Evolutionary conservation across 78 protist genomes (phyloP).

Genomic region (Speleostelium caveatum): DNA sequence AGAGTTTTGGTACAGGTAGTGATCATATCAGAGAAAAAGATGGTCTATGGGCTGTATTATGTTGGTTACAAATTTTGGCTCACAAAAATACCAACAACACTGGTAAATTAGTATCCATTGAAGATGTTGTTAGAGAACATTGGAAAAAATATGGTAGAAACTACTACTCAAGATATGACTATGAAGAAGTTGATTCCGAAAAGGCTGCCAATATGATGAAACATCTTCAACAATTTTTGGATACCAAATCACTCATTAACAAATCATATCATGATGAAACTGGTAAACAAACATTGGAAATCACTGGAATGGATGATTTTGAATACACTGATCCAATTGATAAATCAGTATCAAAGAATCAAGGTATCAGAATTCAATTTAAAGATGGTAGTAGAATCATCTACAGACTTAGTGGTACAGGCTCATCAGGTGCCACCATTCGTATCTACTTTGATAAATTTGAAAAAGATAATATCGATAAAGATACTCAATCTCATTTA

Average conservation of each 20-base stretch:
- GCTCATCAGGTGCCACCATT: conserved; percentile 97
- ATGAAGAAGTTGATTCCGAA: conserved; percentile 89
- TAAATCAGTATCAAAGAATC: conserved; percentile 75
- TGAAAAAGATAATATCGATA: conserved; percentile 21
- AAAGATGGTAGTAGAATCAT: conserved; percentile 95
- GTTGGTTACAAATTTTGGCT: conserved; percentile 92
- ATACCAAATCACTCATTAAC: conserved; percentile 9
- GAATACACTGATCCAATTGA: conserved; percentile 95
- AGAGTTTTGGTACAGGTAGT: conserved; percentile 97
- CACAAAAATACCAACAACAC: conserved; percentile 22
- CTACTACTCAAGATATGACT: conserved; percentile 94
- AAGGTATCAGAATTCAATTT: conserved; percentile 93
- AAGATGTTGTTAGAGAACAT: conserved; percentile 85
- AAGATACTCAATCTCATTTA: conserved; percentile 73
- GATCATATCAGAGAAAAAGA: conserved; percentile 98
- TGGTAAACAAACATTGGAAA: background rate
- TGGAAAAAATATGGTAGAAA: conserved; percentile 95
- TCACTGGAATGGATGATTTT: conserved; percentile 86
- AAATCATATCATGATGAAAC: background rate
- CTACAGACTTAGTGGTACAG: conserved; percentile 96
- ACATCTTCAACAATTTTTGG: conserved; percentile 10
- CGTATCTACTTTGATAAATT: conserved; percentile 95
- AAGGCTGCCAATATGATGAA: conserved; percentile 85
- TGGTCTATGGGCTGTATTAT: conserved; percentile 96
- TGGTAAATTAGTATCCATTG: conserved; percentile 80